Evolutionary conservation across 2,329 filamentous ascomycete genomes (phyloP).

Genomic region (Sporothrix inflata): DNA sequence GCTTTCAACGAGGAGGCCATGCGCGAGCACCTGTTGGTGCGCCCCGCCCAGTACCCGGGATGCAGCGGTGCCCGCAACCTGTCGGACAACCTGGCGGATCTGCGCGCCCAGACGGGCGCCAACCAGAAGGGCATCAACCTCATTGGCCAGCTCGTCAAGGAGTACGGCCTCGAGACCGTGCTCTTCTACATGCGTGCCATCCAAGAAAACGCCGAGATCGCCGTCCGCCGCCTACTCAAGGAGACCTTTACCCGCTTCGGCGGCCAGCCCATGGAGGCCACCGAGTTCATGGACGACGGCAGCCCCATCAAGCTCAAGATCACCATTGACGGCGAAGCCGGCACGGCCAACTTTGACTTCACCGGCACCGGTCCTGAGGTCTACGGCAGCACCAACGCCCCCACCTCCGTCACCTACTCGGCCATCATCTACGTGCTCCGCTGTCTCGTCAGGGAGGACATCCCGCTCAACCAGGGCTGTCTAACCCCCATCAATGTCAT

Average conservation of each 20-base stretch:
- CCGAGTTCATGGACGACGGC: conserved; percentile 49
- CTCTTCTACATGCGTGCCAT: conserved; percentile 80
- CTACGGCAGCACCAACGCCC: conserved; percentile 33
- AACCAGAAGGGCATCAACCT: conserved; percentile 76
- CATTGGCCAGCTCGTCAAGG: conserved; percentile 71
- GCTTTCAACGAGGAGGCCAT: conserved; percentile 78
- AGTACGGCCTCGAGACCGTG: conserved; percentile 70
- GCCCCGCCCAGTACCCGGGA: conserved; percentile 68
- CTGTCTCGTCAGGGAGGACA: conserved; percentile 43
- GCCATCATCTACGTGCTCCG: conserved; percentile 47
- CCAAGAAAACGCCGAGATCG: conserved; percentile 73
- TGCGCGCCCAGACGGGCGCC: conserved; percentile 74
- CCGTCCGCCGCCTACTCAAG: conserved; percentile 72
- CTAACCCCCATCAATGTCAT: conserved; percentile 42
- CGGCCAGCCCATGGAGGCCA: conserved; percentile 37
- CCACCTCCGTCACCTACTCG: conserved; percentile 33
- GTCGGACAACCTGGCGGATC: conserved; percentile 74
- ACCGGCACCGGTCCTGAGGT: conserved; percentile 39
- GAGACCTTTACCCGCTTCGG: conserved; percentile 60
- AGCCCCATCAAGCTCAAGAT: conserved; percentile 42
- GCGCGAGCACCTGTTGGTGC: conserved; percentile 65
- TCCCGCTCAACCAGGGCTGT: conserved; percentile 47
- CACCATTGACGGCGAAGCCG: conserved; percentile 39
- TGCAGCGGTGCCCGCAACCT: conserved; percentile 72
- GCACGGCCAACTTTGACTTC: conserved; percentile 45